These are phyloP conservation scores for Pelargonium fulgidum DNA, from an alignment of 441 rosid species.

Conservation along the genomic window DNA sequence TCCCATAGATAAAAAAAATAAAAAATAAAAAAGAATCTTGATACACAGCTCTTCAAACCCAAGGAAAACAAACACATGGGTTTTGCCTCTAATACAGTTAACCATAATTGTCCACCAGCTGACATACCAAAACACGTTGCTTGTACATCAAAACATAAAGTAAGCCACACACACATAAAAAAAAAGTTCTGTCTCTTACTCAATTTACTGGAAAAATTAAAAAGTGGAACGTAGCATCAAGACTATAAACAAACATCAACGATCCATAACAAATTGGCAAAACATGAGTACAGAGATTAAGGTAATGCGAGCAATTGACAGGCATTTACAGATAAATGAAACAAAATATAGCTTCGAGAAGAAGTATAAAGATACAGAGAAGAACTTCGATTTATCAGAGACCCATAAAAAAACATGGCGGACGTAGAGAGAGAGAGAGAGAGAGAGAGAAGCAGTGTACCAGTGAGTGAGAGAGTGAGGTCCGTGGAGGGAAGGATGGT, in stretches of 20 bases:
- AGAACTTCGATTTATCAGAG: background rate
- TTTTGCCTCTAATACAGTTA: background rate
- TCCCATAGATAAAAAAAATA: background rate
- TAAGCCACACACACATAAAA: background rate
- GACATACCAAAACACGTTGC: no score
- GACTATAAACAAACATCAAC: background rate
- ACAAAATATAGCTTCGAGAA: background rate
- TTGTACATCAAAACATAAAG: background rate
- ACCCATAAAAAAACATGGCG: background rate
- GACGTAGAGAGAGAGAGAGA: background rate
- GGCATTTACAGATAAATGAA: background rate
- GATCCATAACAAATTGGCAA: background rate
- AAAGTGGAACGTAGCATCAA: constrained; percentile 6
- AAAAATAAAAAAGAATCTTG: no score
- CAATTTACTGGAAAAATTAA: background rate
- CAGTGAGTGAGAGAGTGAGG: background rate
- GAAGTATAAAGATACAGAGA: background rate
- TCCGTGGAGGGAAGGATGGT: background rate
- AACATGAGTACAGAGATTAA: background rate
- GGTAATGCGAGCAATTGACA: background rate
- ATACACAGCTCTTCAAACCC: background rate
- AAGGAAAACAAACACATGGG: constrained; percentile 7
- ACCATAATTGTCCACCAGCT: background rate
- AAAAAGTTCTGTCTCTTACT: background rate
- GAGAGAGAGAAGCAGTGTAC: constrained; percentile 2